Evolutionary conservation across 1,284 basidiomycete species (phyloP).

Genomic region (Schizophyllum commune): DNA sequence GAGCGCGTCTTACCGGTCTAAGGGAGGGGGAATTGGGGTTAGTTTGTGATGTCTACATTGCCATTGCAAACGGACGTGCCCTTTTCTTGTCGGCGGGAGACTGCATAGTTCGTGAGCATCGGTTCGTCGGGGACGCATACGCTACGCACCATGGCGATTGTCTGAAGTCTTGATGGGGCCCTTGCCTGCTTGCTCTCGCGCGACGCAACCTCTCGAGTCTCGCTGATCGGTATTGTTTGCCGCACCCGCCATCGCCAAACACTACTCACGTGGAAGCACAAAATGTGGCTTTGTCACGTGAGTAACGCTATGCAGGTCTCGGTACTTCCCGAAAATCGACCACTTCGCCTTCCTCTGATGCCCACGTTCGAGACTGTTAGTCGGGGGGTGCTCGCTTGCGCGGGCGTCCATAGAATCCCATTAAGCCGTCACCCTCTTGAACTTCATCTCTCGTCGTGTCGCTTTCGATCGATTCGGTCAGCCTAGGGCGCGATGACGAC

Average conservation of each 20-base stretch:
- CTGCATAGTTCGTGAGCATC: slow-evolving; percentile 11
- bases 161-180: slow-evolving; percentile 31
- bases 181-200: background rate
- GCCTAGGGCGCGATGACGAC: no score
- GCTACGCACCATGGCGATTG: slow-evolving; percentile 51
- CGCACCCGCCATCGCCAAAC: background rate
- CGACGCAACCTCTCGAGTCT: background rate
- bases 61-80: slow-evolving; percentile 20
- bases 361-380: no score
- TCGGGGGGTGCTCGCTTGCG: no score
- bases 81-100: slow-evolving; percentile 41
- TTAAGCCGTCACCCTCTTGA: no score
- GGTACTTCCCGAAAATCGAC: no score
- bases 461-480: no score
- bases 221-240: background rate
- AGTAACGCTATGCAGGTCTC: background rate
- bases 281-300: background rate
- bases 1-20: slow-evolving; percentile 83
- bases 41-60: background rate
- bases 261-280: background rate
- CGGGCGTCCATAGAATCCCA: no score
- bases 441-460: no score
- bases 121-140: slow-evolving; percentile 2
- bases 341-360: no score
- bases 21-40: slow-evolving; percentile 12